Base-by-base conservation (phyloP, 768 basidiomycete genomes). In the Glaciozyma martinii region DNA sequence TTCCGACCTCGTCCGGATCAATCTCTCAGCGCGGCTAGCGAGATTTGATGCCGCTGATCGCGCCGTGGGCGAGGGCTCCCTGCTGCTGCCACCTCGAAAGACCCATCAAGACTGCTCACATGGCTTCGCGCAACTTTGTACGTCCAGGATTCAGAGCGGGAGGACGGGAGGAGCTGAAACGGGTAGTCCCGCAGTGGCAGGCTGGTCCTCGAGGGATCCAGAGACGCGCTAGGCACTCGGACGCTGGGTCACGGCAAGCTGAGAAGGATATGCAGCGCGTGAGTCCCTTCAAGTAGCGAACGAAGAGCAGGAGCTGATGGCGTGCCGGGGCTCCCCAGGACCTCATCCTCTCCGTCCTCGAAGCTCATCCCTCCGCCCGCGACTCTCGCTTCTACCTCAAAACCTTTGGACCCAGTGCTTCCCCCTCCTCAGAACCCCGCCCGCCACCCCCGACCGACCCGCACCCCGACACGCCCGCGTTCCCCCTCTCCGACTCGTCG, bases 321-420 rank as follows among this genome's bases (percentile, higher is more conserved):
- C 10, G 30, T 18, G 27, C 10, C 8, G 50, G n/a, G n/a, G 27
- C 42, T n/a, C 21, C n/a, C 50, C 75, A 98, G 91, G 95, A 98
- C 76, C 93, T 99, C 74, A 92, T 99, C 74, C 79, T 98, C 62
- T 95, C 93, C 40, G 88, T 99, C 72, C 81, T 99, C 59, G 86
- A 88, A 60, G 87, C 95, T 33, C 90, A 89, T 66, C 94, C 95
- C 18, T 97, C 94, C 3, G 77, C 86, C 59, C 81, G 95, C 68
- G 95, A 99, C 75, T 87, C 92, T 33, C 86, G 85, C 60, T 87
- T 86, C 1, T 99, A 95, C 76, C 82, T 95, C 15, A 87, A 86
- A 33, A 89, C 86, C n/a, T 98, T 99, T 76, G 88, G 88, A 10
- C 83, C 84, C 25, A 83, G 84, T 37, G 83, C 83, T 61, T 74